Evolutionary conservation across 192 early-diverging fungal species (phyloP).

Genomic region (Rhizoclosmatium sp.): DNA sequence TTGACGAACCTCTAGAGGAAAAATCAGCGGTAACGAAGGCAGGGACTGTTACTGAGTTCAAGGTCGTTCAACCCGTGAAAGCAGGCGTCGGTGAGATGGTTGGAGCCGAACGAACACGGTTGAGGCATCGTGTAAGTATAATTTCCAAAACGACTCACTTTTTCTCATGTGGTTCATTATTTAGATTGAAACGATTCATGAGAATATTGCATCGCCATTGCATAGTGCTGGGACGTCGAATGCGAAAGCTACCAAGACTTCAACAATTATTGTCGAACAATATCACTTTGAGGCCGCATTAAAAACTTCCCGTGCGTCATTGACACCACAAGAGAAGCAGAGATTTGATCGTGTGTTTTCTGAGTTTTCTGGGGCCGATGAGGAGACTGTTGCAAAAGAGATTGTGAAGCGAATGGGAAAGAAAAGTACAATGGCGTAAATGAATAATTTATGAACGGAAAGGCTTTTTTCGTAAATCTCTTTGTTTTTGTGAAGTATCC

Average conservation of each 20-base stretch:
- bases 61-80: constrained; percentile 33
- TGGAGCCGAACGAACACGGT: constrained; percentile 34
- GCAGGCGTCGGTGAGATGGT: constrained; percentile 21
- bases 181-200: constrained; percentile 27
- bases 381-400: constrained; percentile 7
- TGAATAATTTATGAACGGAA: too few species aligned
- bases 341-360: constrained; percentile 64
- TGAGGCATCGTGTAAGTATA: constrained; percentile 34
- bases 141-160: not conserved
- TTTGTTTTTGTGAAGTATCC: too few species aligned
- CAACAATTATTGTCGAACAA: not conserved
- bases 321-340: constrained; percentile 61
- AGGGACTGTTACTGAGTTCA: constrained; percentile 5
- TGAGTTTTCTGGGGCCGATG: constrained; percentile 34
- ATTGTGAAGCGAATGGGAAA: constrained; percentile 35
- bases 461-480: too few species aligned
- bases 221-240: constrained; percentile 16
- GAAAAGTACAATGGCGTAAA: constrained; percentile 36
- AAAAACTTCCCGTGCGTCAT: constrained; percentile 67
- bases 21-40: not conserved
- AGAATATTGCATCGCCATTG: constrained; percentile 43
- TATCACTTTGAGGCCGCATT: constrained; percentile 67
- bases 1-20: constrained; percentile 52
- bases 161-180: not conserved
- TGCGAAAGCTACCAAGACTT: not conserved